A percentile compares a stretch with the other conserved stretches of the same genome.
These are phyloP conservation scores for Penicillium sp. DNA, from an alignment of 2,329 filamentous ascomycete genomes.

Conservation along the genomic window DNA sequence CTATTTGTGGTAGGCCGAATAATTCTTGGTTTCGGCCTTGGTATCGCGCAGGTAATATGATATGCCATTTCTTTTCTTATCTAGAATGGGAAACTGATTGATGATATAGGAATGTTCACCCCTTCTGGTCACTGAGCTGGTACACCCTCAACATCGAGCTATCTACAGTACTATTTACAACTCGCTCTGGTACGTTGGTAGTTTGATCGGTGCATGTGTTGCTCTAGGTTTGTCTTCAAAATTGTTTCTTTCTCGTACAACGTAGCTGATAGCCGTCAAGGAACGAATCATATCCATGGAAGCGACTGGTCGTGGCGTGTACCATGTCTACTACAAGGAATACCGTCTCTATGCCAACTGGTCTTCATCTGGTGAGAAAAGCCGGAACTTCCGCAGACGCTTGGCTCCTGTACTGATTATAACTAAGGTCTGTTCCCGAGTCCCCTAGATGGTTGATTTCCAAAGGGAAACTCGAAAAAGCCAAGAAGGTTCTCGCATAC, in stretches of 20 bases:
- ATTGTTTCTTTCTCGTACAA: slow-evolving; percentile 39
- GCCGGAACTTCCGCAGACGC: slow-evolving; percentile 46
- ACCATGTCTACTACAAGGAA: slow-evolving; percentile 66
- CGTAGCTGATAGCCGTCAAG: not conserved
- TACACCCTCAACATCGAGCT: slow-evolving; percentile 55
- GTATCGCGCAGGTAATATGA: slow-evolving; percentile 17
- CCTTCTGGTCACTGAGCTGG: slow-evolving; percentile 50
- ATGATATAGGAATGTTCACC: slow-evolving; percentile 44
- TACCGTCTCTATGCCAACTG: slow-evolving; percentile 60
- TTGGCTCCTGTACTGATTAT: slow-evolving; percentile 38
- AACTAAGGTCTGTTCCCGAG: slow-evolving; percentile 57
- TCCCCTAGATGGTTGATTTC: slow-evolving; percentile 57
- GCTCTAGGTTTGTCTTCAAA: slow-evolving; percentile 18
- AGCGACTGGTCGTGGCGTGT: slow-evolving; percentile 60
- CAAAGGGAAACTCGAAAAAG: slow-evolving; percentile 29
- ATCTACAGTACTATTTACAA: slow-evolving; percentile 57
- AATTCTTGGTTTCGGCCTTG: slow-evolving; percentile 43
- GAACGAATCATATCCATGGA: slow-evolving; percentile 43
- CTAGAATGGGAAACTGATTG: slow-evolving; percentile 17
- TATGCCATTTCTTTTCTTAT: not conserved
- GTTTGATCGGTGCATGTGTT: slow-evolving; percentile 51
- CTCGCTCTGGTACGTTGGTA: slow-evolving; percentile 54
- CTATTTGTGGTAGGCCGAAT: slow-evolving; percentile 53
- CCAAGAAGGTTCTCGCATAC: slow-evolving; percentile 33
- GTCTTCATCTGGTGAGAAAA: slow-evolving; percentile 31